Evolutionary conservation across 2,329 filamentous ascomycete species (phyloP), one percentile per base, ranked within the genome.

Genomic region (Aspergillus fumigatiaffinis): DNA sequence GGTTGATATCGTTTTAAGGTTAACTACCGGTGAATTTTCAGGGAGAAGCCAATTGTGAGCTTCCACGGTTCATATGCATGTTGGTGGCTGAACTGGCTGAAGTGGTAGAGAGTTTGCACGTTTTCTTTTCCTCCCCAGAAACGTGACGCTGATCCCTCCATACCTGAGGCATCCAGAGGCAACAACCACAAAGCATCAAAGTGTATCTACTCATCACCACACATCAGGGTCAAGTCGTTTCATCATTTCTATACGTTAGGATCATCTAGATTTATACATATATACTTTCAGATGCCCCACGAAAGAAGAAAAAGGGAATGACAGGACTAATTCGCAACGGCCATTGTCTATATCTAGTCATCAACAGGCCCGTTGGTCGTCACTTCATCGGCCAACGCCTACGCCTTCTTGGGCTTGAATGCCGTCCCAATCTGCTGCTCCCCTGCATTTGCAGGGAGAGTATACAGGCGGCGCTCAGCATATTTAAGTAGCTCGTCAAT

Each of bases 401-500:
- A 76, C 50, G 72, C 70, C 51, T 62, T 66, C 64, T 76, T 77
- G 35, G 71, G 69, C 64, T 74, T 77, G 29, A 63, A 61, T 17
- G 60, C 66, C 10, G 58, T 54, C 47, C 71, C 73, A 47, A 73
- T 73, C 60, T 68, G 67, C 32, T 69, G 64, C 35, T 55, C 55
- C 6, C 54, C 52, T 21, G 60, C 51, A n/a, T 50, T 55, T 12
- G 60, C 56, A 12, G 63, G 60, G 14, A 67, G 63, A 35, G 67
- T 72, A 71, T 89, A 90, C 64, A 86, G 82, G 52, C 79, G 77
- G 61, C 89, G 82, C 79, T 97, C 92, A 48, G 89, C 64, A 54
- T 86, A 81, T 78, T 97, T 97, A 67, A 96, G 85, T 2, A 84
- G 73, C 76, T 97, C 92, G 63, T 97, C 92, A 64, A 96, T 89